Percentiles rank a stretch among this genome's conserved stretches.
Evolutionary conservation across 257 asterid genomes (phyloP).

Genomic region (Capsicum baccatum): DNA sequence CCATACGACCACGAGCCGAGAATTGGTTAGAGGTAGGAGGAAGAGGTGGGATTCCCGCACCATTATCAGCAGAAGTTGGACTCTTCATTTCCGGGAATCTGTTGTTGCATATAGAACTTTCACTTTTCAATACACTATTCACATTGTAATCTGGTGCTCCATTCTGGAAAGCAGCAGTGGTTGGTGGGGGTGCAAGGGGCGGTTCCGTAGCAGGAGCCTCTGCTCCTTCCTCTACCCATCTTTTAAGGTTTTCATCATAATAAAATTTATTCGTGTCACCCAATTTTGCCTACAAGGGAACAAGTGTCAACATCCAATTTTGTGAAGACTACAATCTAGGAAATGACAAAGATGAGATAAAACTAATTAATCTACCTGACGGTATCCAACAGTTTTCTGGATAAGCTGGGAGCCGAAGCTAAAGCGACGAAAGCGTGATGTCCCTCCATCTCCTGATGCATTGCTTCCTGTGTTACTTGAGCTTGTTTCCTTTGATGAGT

Average conservation of each 20-base stretch:
- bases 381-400: conserved; percentile 55
- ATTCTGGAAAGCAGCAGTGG: conserved; percentile 73
- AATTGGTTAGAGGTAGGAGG: no score
- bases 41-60: conserved; percentile 91
- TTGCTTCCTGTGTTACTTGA: no score
- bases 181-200: conserved; percentile 83
- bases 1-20: no score
- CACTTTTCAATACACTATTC: conserved; percentile 64
- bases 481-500: no score
- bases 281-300: conserved; percentile 74
- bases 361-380: conserved; percentile 40
- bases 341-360: background rate
- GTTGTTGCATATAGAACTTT: conserved; percentile 48
- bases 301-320: background rate
- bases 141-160: conserved; percentile 77
- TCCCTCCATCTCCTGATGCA: conserved; percentile 41
- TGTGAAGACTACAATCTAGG: conserved; percentile 17
- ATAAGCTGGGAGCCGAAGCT: conserved; percentile 48
- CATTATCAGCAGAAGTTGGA: conserved; percentile 58
- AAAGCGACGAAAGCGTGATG: conserved; percentile 29
- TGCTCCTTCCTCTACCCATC: conserved; percentile 99
- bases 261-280: conserved; percentile 88
- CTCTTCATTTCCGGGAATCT: conserved; percentile 65
- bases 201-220: conserved; percentile 72
- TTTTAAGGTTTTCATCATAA: conserved; percentile 84